These are phyloP conservation scores for Sporothrix dimorphospora DNA, from an alignment of 2,329 filamentous ascomycete genomes.

Conservation along the genomic window DNA sequence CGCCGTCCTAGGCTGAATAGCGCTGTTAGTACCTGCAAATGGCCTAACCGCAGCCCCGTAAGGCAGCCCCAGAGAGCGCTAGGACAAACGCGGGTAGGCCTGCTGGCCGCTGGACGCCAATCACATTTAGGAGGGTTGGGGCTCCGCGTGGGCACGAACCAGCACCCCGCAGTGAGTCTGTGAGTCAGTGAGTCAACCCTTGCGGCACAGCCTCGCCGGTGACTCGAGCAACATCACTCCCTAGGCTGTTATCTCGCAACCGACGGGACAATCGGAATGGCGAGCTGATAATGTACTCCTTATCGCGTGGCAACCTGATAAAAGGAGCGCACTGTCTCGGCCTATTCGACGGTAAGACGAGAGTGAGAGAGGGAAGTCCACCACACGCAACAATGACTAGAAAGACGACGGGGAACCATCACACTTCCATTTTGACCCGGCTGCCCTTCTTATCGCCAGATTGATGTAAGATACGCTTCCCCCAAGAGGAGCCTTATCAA, in stretches of 20 bases:
- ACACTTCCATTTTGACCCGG: background rate
- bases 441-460: background rate
- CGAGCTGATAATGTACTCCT: background rate
- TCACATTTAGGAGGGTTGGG: background rate
- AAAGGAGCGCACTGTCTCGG: background rate
- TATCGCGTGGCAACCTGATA: constrained; percentile 3
- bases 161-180: background rate
- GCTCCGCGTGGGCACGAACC: background rate
- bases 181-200: background rate
- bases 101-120: background rate
- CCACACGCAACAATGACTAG: background rate
- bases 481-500: background rate
- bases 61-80: background rate
- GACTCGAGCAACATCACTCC: constrained; percentile 1
- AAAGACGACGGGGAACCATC: background rate
- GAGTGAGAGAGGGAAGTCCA: background rate
- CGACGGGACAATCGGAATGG: background rate
- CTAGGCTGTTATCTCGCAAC: background rate
- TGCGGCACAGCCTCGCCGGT: constrained; percentile 18
- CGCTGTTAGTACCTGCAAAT: background rate
- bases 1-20: background rate
- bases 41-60: background rate
- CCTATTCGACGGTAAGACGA: background rate
- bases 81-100: background rate
- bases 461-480: background rate